phyloP scores from a whole-genome alignment of 31 red algal species.

The Endocladia muricata region DNA sequence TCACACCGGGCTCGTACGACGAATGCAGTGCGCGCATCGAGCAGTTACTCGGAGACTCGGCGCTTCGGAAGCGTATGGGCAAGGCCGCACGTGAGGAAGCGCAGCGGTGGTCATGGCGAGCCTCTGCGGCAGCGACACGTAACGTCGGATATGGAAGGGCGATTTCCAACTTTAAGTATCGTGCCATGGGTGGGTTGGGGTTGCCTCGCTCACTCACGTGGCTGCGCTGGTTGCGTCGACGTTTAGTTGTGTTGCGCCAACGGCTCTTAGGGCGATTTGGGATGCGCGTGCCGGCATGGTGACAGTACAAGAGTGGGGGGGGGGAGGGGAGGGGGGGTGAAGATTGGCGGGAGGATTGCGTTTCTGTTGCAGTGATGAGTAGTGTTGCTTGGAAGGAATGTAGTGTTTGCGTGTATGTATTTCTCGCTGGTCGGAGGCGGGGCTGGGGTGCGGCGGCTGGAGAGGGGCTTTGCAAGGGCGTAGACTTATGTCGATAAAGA shows the following conservation, averaged over 20 bases:
- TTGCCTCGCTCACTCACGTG: constrained; percentile 78
- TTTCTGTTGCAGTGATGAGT: no score
- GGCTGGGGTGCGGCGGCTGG: no score
- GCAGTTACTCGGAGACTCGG: constrained; percentile 37
- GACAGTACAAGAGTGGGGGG: no score
- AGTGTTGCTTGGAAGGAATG: no score
- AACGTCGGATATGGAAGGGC: constrained; percentile 89
- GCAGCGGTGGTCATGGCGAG: constrained; percentile 77
- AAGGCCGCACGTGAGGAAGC: constrained; percentile 69
- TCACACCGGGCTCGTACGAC: constrained; percentile 46
- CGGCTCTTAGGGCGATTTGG: background rate
- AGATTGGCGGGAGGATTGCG: no score
- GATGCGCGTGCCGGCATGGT: no score
- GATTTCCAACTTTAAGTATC: constrained; percentile 86
- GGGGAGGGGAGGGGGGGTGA: no score
- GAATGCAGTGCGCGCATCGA: constrained; percentile 39
- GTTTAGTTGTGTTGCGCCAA: constrained; percentile 4
- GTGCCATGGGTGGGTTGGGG: constrained; percentile 72
- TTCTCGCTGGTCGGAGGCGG: no score
- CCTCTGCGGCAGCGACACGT: constrained; percentile 71
- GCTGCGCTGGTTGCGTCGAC: constrained; percentile 83
- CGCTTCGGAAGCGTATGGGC: constrained; percentile 48
- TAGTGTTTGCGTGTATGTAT: no score
- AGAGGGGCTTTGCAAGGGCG: no score
- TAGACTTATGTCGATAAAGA: no score